Evolutionary conservation across 1,139 yeast genomes (phyloP).

Genomic region (Yamadazyma atmosphaerica): DNA sequence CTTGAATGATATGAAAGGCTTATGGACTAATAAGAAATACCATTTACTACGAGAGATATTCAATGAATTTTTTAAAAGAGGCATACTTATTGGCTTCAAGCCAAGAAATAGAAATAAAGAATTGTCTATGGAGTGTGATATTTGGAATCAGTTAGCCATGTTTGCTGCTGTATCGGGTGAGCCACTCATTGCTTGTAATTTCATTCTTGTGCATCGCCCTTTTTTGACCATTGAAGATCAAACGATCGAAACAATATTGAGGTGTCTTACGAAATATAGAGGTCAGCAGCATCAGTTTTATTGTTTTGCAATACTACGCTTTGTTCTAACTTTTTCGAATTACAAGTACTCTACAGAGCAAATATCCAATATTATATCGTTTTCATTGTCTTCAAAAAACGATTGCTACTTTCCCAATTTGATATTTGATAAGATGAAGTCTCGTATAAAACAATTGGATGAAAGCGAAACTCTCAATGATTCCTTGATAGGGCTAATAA

Average conservation of each 20-base stretch:
- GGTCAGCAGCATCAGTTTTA: conserved; percentile 10
- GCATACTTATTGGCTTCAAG: background rate
- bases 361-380: conserved; percentile 5
- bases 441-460: background rate
- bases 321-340: conserved; percentile 9
- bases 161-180: conserved; percentile 23
- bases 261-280: conserved; percentile 11
- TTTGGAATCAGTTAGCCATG: conserved; percentile 3
- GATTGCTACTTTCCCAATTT: conserved; percentile 19
- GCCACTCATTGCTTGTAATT: conserved; percentile 24
- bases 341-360: conserved; percentile 5
- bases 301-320: conserved; percentile 10
- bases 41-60: conserved; percentile 6
- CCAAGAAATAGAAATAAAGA: conserved; percentile 3
- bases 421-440: conserved; percentile 12
- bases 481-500: conserved; percentile 9
- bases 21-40: conserved; percentile 13
- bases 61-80: background rate
- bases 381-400: conserved; percentile 6
- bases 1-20: conserved; percentile 18
- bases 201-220: conserved; percentile 11
- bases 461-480: conserved; percentile 1
- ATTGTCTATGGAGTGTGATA: conserved; percentile 10
- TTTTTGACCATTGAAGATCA: conserved; percentile 5
- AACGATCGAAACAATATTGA: conserved; percentile 10